Percentiles rank a stretch among this genome's conserved stretches.
Evolutionary conservation across 2,329 filamentous ascomycete genomes (phyloP).

Genomic region (Trichoderma aggressivum): DNA sequence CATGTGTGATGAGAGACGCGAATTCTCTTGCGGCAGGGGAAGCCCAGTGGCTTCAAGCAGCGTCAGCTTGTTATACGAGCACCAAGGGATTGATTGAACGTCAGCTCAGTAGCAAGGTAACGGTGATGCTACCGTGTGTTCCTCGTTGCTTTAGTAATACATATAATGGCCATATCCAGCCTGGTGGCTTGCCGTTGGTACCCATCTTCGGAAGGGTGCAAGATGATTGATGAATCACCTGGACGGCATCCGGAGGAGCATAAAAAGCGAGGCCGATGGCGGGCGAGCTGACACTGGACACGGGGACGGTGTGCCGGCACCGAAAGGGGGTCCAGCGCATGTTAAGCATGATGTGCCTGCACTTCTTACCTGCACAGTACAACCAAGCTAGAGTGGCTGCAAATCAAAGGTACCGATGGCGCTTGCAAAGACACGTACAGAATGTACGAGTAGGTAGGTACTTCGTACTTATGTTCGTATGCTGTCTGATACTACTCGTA

Average conservation of each 20-base stretch:
- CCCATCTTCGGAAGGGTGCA: neutral
- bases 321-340: neutral
- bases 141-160: neutral
- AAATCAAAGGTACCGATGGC: neutral
- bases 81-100: neutral
- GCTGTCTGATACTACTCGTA: neutral
- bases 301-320: neutral
- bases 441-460: neutral
- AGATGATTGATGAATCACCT: neutral
- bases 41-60: neutral
- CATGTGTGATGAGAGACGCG: neutral
- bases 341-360: neutral
- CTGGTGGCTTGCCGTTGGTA: neutral
- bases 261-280: neutral
- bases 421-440: neutral
- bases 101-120: neutral
- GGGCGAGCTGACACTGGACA: neutral
- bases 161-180: neutral
- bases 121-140: neutral
- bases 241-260: neutral
- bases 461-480: neutral
- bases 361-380: neutral
- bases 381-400: neutral
- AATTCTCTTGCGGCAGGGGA: neutral
- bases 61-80: neutral